These are phyloP conservation scores for Chernovozyma sophiae-reginae DNA, from an alignment of 1,139 yeast species.

Conservation along the genomic window DNA sequence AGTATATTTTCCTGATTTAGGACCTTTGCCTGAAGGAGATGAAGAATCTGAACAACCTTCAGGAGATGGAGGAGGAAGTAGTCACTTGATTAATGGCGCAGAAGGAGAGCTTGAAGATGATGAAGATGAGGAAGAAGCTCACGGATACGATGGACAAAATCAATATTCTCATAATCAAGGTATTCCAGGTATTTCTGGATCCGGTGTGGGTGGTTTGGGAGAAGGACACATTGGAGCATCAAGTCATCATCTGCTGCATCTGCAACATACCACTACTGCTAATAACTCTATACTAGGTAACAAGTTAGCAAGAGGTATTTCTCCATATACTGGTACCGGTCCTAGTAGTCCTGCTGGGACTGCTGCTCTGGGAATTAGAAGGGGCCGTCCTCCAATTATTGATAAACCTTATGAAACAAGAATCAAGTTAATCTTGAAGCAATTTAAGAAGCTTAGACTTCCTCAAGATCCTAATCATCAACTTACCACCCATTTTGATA, in stretches of 20 bases:
- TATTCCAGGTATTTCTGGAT: neutral
- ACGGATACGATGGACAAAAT: neutral
- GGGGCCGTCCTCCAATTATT: slow-evolving; percentile 95
- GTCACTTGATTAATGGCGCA: slow-evolving; percentile 7
- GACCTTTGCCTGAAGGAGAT: slow-evolving; percentile 63
- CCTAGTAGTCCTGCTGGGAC: slow-evolving; percentile 10
- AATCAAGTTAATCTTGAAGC: slow-evolving; percentile 80
- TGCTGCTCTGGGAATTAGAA: slow-evolving; percentile 52
- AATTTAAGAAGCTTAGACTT: slow-evolving; percentile 68
- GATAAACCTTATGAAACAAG: slow-evolving; percentile 93
- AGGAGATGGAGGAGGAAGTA: neutral
- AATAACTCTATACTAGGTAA: neutral
- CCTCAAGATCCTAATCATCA: slow-evolving; percentile 44
- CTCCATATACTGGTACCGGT: slow-evolving; percentile 9
- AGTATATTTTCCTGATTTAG: slow-evolving; percentile 64
- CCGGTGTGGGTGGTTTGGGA: neutral
- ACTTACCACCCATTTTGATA: slow-evolving; percentile 66
- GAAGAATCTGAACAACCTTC: slow-evolving; percentile 10
- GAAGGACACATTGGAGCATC: neutral
- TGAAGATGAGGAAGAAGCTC: neutral
- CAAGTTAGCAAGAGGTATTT: neutral
- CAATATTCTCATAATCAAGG: neutral
- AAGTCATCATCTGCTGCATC: neutral
- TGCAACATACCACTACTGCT: neutral
- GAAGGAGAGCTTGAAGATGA: slow-evolving; percentile 4